Conservation (phyloP, 768 basidiomycete genomes). For the Saitozyma podzolica region DNA sequence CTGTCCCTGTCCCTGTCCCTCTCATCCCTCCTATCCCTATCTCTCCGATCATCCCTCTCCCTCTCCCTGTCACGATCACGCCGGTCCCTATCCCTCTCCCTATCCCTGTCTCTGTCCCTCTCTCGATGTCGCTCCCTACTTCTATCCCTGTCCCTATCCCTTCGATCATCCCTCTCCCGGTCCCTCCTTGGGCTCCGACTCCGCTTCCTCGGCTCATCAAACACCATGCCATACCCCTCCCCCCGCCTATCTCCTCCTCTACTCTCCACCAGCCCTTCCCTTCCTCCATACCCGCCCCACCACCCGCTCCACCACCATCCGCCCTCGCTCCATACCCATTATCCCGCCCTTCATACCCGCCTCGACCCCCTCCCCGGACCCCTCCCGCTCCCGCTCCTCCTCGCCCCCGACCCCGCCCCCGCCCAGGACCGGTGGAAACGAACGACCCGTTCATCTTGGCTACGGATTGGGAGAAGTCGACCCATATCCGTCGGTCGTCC, state of each 20-base stretch:
- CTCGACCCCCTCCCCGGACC: conserved; percentile 9
- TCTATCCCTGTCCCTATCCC: conserved; percentile 13
- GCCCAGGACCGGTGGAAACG: conserved; percentile 59
- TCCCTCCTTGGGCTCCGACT: conserved; percentile 15
- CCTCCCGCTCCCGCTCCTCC: conserved; percentile 49
- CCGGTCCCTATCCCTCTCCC: conserved; percentile 56
- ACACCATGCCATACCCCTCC: conserved; percentile 10
- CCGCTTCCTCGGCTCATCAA: conserved; percentile 11
- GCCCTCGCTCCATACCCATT: conserved; percentile 16
- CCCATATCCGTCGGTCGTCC: conserved; percentile 95
- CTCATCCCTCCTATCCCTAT: conserved; percentile 4
- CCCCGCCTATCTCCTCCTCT: background rate
- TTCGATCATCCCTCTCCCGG: conserved; percentile 19
- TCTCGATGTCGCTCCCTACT: conserved; percentile 41
- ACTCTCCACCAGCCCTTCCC: conserved; percentile 8
- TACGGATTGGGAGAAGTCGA: conserved; percentile 98
- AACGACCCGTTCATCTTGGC: conserved; percentile 79
- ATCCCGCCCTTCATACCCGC: conserved; percentile 8
- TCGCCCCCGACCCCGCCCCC: conserved; percentile 33
- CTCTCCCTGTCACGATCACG: conserved; percentile 59
- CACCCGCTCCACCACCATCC: conserved; percentile 10
- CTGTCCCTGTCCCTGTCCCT: conserved; percentile 27
- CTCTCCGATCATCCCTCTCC: conserved; percentile 56
- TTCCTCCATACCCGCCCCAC: conserved; percentile 34
- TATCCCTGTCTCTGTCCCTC: conserved; percentile 9